These are phyloP conservation scores for Acacia concinna DNA, from an alignment of 331 rosid species.

Conservation along the genomic window DNA sequence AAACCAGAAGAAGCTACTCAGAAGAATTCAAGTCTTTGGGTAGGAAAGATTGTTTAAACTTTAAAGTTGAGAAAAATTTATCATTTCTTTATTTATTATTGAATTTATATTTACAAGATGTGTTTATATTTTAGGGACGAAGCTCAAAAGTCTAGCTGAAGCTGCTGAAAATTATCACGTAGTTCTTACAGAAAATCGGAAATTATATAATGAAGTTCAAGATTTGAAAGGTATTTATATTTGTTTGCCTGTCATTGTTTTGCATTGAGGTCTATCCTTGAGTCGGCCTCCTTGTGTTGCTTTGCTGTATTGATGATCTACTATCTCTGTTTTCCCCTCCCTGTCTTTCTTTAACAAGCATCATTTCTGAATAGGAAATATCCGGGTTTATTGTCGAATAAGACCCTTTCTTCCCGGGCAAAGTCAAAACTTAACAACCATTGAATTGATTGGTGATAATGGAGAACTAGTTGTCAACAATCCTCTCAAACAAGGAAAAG, in stretches of 20 bases:
- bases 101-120: slow-evolving; percentile 27
- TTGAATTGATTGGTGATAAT: slow-evolving; percentile 88
- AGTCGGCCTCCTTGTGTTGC: slow-evolving; percentile 6
- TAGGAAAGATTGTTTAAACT: slow-evolving; percentile 38
- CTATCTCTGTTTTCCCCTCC: slow-evolving; percentile 21
- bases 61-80: slow-evolving; percentile 12
- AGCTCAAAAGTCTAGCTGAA: slow-evolving; percentile 67
- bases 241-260: neutral
- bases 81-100: slow-evolving; percentile 11
- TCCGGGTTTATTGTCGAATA: slow-evolving; percentile 92
- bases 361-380: slow-evolving; percentile 65
- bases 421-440: slow-evolving; percentile 70
- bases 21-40: slow-evolving; percentile 81
- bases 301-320: slow-evolving; percentile 28
- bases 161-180: slow-evolving; percentile 65
- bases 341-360: slow-evolving; percentile 11
- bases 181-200: slow-evolving; percentile 81
- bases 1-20: slow-evolving; percentile 58
- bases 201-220: slow-evolving; percentile 92
- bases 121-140: slow-evolving; percentile 28
- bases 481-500: slow-evolving; percentile 92
- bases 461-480: slow-evolving; percentile 84
- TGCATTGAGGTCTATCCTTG: neutral
- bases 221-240: slow-evolving; percentile 79
- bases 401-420: slow-evolving; percentile 97